Evolutionary conservation across 768 basidiomycete genomes (phyloP), one percentile per base, ranked within the genome.

Genomic region (Holtermanniella nyarrowii): DNA sequence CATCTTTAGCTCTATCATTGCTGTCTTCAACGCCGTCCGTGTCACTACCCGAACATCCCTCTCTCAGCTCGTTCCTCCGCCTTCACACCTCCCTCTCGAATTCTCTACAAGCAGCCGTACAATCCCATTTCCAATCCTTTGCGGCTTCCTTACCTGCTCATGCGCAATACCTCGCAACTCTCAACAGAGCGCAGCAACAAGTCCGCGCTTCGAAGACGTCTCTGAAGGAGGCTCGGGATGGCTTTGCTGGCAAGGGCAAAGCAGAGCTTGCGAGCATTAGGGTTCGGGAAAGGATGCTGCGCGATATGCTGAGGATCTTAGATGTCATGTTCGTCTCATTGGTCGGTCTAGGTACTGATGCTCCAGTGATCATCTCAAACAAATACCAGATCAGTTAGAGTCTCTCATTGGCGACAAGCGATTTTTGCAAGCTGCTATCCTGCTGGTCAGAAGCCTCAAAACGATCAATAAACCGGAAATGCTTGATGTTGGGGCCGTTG

Each of bases 391-490:
- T 62, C 77, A 82, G 18, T 76, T 99, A 20, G 95, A 99, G 71
- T 83, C 85, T 2, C 74, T 97, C n/a, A 88, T 96, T 65, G 88
- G 90, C 3, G 95, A 97, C 71, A 97, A 97, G 68, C 81, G 86
- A 12, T 79, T 96, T 42, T 75, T 96, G 27, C 84, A 89, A 59
- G 93, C 95, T 1, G 81, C 93, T 1, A 80, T 85, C 12, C 75
- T 97, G 5, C 80, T 99, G 24, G 82, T 95, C 27, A 77, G 85
- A 46, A 88, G 86, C 63, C 73, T 95, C 44, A 96, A 93, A 72
- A 79, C 83, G 25, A 90, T 93, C 59, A 88, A 86, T 68, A 89
- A 86, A 62, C 75, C 82, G 5, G 95, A 97, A 58, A 86, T 97
- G 83, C 75, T 83, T 53, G 93, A 96, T 65, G 85, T 99, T 53